phyloP scores from a whole-genome alignment of 192 early-diverging fungal genomes.

The Piromyces finnis region DNA sequence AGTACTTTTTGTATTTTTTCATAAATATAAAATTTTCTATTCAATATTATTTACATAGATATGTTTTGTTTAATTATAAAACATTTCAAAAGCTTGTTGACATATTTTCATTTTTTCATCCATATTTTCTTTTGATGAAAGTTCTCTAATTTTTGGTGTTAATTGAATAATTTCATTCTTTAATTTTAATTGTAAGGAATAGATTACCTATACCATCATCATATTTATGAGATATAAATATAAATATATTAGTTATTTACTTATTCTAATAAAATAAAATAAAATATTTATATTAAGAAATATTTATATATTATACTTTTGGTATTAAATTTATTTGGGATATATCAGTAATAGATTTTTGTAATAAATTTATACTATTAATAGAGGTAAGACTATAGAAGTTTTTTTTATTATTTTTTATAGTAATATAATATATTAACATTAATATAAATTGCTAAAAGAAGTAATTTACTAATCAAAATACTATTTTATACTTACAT shows the following conservation, averaged over 20 bases:
- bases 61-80: background rate
- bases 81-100: background rate
- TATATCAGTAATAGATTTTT: background rate
- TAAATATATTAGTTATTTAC: no score
- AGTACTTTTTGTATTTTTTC: no score
- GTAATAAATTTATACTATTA: background rate
- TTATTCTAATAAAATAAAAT: no score
- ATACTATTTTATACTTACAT: background rate
- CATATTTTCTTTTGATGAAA: background rate
- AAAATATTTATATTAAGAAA: no score
- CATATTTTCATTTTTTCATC: background rate
- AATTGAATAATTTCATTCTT: background rate
- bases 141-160: background rate
- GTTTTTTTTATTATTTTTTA: background rate
- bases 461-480: no score
- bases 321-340: background rate
- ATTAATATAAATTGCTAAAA: background rate
- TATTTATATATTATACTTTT: no score
- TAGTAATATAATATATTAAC: background rate
- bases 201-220: no score
- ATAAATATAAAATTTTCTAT: no score
- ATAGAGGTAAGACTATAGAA: background rate
- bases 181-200: background rate
- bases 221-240: no score
- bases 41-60: background rate